Evolutionary conservation across 495 filamentous ascomycete species (phyloP).

Genomic region (Bombardia bombarda): DNA sequence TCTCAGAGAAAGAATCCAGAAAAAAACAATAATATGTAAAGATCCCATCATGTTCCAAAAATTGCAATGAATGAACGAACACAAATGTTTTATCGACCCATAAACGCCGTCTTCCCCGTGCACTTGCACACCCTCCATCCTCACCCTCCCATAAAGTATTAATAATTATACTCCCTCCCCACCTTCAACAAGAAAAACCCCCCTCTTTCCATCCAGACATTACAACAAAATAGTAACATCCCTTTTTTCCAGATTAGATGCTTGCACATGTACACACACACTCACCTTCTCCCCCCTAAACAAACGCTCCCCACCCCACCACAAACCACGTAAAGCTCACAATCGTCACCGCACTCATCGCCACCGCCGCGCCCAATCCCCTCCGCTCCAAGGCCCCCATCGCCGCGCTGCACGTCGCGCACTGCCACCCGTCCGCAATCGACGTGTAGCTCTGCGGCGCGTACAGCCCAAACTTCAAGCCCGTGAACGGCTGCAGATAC

Average conservation of each 20-base stretch:
- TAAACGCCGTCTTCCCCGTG: too few relatives aligned
- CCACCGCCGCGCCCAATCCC: conserved; percentile 62
- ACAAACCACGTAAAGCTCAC: conserved; percentile 88
- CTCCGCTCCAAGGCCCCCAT: conserved; percentile 54
- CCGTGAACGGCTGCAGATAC: conserved; percentile 56
- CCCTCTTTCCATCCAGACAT: conserved; percentile 1
- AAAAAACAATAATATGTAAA: too few relatives aligned
- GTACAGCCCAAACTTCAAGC: conserved; percentile 80
- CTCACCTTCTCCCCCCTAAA: conserved; percentile 24
- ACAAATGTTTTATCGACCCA: too few relatives aligned
- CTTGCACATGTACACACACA: too few relatives aligned
- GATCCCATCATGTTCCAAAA: too few relatives aligned
- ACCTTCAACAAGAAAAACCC: background rate
- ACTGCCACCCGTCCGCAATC: conserved; percentile 47
- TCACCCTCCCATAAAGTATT: too few relatives aligned
- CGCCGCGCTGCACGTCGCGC: conserved; percentile 66
- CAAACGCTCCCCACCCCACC: conserved; percentile 51
- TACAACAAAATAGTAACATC: conserved; percentile 7
- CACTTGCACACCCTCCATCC: too few relatives aligned
- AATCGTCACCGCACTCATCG: conserved; percentile 69
- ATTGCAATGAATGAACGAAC: too few relatives aligned
- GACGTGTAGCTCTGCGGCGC: conserved; percentile 54
- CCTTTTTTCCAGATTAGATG: too few relatives aligned
- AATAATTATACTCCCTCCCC: too few relatives aligned
- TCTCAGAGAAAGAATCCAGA: too few relatives aligned